phyloP scores from a whole-genome alignment of 164 flowering plant genomes.

The Magnolia officinalis region DNA sequence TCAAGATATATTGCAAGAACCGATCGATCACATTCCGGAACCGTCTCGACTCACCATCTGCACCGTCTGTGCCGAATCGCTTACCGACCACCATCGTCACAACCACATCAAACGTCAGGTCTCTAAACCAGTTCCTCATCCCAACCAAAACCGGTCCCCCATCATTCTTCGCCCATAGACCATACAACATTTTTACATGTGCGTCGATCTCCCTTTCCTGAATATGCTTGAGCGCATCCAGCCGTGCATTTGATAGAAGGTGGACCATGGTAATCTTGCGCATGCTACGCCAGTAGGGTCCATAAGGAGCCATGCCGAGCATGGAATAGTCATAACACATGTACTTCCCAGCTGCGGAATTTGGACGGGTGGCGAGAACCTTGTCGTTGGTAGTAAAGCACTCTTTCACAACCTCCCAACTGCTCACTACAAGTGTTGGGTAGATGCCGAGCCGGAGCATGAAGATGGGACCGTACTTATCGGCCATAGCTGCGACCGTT shows the following conservation, averaged over 20 bases:
- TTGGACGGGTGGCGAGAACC: constrained; percentile 14
- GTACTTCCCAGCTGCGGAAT: background rate
- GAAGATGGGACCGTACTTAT: constrained; percentile 18
- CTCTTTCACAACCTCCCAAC: constrained; percentile 19
- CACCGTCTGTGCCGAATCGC: constrained; percentile 1
- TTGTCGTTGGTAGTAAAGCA: constrained; percentile 19
- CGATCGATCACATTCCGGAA: constrained; percentile 2
- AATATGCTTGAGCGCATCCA: constrained; percentile 9
- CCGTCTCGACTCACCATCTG: background rate
- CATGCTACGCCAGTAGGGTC: constrained; percentile 16
- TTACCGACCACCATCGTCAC: constrained; percentile 4
- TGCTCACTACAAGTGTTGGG: constrained; percentile 17
- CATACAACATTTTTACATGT: constrained; percentile 10
- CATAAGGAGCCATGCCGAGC: constrained; percentile 13
- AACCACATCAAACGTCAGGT: background rate
- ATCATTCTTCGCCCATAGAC: constrained; percentile 1
- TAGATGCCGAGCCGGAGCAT: constrained; percentile 12
- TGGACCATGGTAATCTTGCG: constrained; percentile 15
- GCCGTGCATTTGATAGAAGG: constrained; percentile 12
- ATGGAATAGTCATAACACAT: constrained; percentile 6
- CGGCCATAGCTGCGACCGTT: constrained; percentile 15
- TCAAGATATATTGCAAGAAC: background rate
- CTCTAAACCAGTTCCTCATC: constrained; percentile 6
- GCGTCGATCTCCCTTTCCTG: constrained; percentile 5
- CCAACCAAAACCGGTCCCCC: background rate